Base-by-base conservation (phyloP, 306 rosid species). In the Lathyrus tuberosus region DNA sequence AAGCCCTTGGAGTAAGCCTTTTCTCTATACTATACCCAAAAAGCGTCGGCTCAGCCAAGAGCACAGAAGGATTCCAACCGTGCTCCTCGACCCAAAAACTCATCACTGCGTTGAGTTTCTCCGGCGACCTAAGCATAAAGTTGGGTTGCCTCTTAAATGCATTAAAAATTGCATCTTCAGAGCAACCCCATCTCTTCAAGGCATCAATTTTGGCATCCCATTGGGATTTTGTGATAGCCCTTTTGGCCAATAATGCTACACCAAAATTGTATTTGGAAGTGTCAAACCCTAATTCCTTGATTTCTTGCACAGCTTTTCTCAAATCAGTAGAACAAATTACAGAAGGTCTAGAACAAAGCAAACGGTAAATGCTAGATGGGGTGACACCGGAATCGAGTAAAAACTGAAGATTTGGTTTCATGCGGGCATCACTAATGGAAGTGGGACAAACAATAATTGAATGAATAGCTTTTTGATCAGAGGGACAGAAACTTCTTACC, bases 171-270 rank as follows among this genome's bases (percentile, higher is more conserved):
- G 28, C 11, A 10, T 85, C 85, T 40, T 87, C 87, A 16, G 82
- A 65, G 77, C 59, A 90, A 12, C 96, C 96, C 91, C 89, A 87
- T 8, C 54, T 67, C 74, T 69, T 84, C 10, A 58, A 86, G 47
- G 33, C 38, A 14, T 80, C 71, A 6, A 83, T 57, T 69, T 86
- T 90, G 2, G 67, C 78, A 13, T 84, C 69, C 88, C 87, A 86
- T 0, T 14, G 24, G 15, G 83, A 38, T 64, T 49, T 49, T 1
- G 28, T 8, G 28, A 17, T 8, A 49, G 57, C 28, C 13, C 6
- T 49, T 49, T 49, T 42, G 16, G 82, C 79, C 1, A 9, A 1
- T 41, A 85, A 62, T 1, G 87, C 95, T 0, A 26, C 3, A 31
- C 33, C 30, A 52, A 87, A 84, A 7, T 2, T 37, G 0, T 1